phyloP scores from a whole-genome alignment of 2,329 filamentous ascomycete species.

The Purpureocillium takamizusanense region DNA sequence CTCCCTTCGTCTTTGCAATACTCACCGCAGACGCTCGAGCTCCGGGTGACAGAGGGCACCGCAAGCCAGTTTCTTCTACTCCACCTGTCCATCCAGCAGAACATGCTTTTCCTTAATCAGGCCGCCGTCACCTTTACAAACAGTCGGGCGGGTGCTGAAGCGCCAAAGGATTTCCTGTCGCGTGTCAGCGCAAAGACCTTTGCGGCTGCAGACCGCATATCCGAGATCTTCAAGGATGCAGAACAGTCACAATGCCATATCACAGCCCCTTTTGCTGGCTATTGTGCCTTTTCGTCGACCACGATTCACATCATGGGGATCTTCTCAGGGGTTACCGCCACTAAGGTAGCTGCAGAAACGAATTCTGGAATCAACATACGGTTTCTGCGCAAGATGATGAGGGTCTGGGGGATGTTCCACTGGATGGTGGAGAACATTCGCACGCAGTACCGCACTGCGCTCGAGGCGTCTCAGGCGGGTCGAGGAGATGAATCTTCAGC shows the following conservation, averaged over 20 bases:
- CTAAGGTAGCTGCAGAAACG: slow-evolving; percentile 71
- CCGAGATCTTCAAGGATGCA: slow-evolving; percentile 70
- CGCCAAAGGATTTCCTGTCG: slow-evolving; percentile 69
- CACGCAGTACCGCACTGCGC: slow-evolving; percentile 75
- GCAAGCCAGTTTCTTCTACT: slow-evolving; percentile 90
- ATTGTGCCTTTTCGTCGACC: slow-evolving; percentile 86
- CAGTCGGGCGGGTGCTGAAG: slow-evolving; percentile 55
- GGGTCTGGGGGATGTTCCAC: slow-evolving; percentile 97
- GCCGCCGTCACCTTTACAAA: slow-evolving; percentile 70
- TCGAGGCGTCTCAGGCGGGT: slow-evolving; percentile 69
- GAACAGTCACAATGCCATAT: slow-evolving; percentile 61
- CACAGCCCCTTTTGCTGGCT: slow-evolving; percentile 86
- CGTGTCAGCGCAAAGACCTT: slow-evolving; percentile 69
- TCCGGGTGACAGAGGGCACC: slow-evolving; percentile 74
- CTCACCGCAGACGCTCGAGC: slow-evolving; percentile 70
- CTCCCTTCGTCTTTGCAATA: slow-evolving; percentile 69
- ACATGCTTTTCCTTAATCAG: slow-evolving; percentile 80
- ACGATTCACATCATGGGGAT: slow-evolving; percentile 92
- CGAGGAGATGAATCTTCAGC: slow-evolving; percentile 39
- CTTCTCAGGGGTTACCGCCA: slow-evolving; percentile 70
- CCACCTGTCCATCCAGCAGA: slow-evolving; percentile 84
- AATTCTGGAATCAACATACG: slow-evolving; percentile 83
- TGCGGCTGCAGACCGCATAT: slow-evolving; percentile 78
- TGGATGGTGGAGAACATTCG: slow-evolving; percentile 92
- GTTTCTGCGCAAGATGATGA: slow-evolving; percentile 90